Conservation (phyloP, 1,139 yeast genomes). For the Candida glucosophila region DNA sequence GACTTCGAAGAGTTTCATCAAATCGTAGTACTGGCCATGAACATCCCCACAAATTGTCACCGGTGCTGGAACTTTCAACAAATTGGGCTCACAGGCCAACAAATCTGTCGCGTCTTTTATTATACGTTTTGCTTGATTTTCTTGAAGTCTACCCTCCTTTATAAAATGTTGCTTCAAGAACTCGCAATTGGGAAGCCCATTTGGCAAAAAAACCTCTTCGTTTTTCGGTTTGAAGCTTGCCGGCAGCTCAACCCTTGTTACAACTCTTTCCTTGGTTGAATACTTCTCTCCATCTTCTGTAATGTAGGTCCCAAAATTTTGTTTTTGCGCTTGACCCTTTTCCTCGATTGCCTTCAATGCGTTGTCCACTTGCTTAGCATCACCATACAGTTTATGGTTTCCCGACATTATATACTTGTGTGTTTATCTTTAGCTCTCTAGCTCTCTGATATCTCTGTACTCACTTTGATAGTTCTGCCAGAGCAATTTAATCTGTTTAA, state of each 20-base stretch:
- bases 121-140: constrained; percentile 65
- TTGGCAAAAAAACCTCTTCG: constrained; percentile 51
- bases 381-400: not conserved
- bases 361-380: constrained; percentile 47
- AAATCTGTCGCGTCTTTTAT: constrained; percentile 59
- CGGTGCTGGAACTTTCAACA: constrained; percentile 81
- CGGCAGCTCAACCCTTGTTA: constrained; percentile 59
- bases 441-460: too few species aligned
- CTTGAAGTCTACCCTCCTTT: constrained; percentile 72
- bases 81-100: constrained; percentile 68
- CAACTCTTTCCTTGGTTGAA: constrained; percentile 64
- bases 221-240: constrained; percentile 60
- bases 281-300: constrained; percentile 63
- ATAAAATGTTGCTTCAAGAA: constrained; percentile 69
- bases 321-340: constrained; percentile 22
- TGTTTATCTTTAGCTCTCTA: not conserved
- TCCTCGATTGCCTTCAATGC: constrained; percentile 67
- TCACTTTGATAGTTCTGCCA: too few species aligned
- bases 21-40: constrained; percentile 91
- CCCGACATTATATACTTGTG: not conserved
- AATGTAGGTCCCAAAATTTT: constrained; percentile 48
- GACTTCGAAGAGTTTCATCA: constrained; percentile 86
- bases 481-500: too few species aligned
- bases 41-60: constrained; percentile 95
- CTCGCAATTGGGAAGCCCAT: constrained; percentile 65